A percentile compares a stretch with the other conserved stretches of the same genome.
Evolutionary conservation across 352 stramenopile genomes (phyloP).

Genomic region (Phytophthora citricola): DNA sequence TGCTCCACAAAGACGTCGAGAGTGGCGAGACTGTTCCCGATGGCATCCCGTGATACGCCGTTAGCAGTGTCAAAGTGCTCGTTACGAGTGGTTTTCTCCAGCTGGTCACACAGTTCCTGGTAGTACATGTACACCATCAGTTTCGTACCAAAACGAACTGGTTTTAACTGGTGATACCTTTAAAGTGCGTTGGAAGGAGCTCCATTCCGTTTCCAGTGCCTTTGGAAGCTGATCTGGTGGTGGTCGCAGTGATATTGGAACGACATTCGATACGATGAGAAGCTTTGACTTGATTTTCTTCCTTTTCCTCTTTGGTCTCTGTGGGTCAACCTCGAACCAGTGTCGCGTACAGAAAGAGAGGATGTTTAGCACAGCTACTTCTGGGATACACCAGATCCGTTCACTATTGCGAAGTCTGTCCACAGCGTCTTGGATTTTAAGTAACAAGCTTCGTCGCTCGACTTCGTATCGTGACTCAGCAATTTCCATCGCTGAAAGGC

Average conservation of each 20-base stretch:
- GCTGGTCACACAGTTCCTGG: conserved; percentile 31
- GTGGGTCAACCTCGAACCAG: conserved; percentile 54
- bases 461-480: conserved; percentile 49
- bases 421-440: conserved; percentile 38
- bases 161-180: conserved; percentile 32
- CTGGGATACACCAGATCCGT: conserved; percentile 35
- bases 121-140: neutral
- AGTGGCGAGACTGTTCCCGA: conserved; percentile 41
- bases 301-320: conserved; percentile 9
- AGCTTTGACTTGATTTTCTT: conserved; percentile 5
- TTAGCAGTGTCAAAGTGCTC: conserved; percentile 42
- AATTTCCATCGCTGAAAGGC: conserved; percentile 39
- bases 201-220: conserved; percentile 41
- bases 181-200: conserved; percentile 28
- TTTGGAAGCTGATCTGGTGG: conserved; percentile 42
- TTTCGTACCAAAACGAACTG: neutral
- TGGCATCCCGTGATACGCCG: conserved; percentile 35
- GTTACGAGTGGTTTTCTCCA: conserved; percentile 23
- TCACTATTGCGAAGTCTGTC: conserved; percentile 38
- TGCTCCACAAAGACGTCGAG: conserved; percentile 53
- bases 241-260: conserved; percentile 32
- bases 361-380: conserved; percentile 44
- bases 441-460: conserved; percentile 38
- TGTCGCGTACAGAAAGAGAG: conserved; percentile 62
- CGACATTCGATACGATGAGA: conserved; percentile 2